These are phyloP conservation scores for Yamadazyma atlantica DNA, from an alignment of 1,139 yeast genomes.

Conservation along the genomic window DNA sequence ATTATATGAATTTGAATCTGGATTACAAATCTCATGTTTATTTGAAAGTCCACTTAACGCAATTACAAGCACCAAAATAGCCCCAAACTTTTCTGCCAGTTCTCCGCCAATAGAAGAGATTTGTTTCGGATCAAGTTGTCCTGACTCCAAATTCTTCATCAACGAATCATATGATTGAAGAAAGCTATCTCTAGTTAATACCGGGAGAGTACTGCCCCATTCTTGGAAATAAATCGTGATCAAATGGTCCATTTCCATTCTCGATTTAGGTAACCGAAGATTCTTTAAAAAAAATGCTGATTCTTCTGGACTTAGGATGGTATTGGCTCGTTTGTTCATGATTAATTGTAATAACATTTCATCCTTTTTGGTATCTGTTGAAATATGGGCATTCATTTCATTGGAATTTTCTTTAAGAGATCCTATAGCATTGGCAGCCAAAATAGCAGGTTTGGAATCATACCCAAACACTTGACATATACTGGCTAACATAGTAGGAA, in stretches of 20 bases:
- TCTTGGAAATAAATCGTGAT: conserved; percentile 67
- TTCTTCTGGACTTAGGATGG: conserved; percentile 29
- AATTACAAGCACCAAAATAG: conserved; percentile 55
- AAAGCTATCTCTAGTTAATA: conserved; percentile 66
- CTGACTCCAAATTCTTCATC: conserved; percentile 38
- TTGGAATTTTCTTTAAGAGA: conserved; percentile 53
- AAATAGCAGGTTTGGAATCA: conserved; percentile 62
- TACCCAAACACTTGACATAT: conserved; percentile 71
- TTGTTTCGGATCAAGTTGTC: conserved; percentile 9
- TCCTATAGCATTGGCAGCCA: conserved; percentile 70
- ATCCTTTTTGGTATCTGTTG: conserved; percentile 10
- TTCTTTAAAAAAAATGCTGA: conserved; percentile 44
- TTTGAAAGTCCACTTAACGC: conserved; percentile 55
- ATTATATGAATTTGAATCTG: conserved; percentile 18
- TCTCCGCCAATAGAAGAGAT: conserved; percentile 21
- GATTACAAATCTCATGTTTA: conserved; percentile 24
- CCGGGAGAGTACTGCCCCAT: conserved; percentile 74
- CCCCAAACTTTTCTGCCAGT: conserved; percentile 58
- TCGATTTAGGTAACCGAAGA: conserved; percentile 49
- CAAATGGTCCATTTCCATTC: conserved; percentile 56
- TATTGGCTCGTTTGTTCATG: conserved; percentile 31
- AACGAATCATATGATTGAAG: conserved; percentile 55
- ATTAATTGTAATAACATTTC: conserved; percentile 22
- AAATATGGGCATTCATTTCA: conserved; percentile 16
- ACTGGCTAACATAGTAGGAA: conserved; percentile 67